These are phyloP conservation scores for Nannochloropsis gaditana DNA, from an alignment of 108 stramenopile genomes.

Conservation along the genomic window DNA sequence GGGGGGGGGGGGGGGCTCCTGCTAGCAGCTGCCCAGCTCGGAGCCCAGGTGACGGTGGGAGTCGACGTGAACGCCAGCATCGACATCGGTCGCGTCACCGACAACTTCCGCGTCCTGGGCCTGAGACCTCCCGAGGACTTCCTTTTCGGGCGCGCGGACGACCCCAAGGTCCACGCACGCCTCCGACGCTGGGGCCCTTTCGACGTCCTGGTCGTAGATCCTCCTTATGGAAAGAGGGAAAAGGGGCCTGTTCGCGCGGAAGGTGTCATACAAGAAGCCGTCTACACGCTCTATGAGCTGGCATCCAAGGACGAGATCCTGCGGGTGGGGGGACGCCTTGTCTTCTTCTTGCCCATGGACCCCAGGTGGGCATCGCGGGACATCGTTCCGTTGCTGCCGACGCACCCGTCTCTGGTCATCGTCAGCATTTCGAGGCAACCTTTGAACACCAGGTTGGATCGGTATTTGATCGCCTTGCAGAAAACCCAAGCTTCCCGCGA, in stretches of 20 bases:
- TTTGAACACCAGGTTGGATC: constrained; percentile 17
- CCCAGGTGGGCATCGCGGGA: constrained; percentile 3
- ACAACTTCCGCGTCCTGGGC: constrained; percentile 12
- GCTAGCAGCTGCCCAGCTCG: constrained; percentile 9
- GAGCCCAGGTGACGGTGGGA: background rate
- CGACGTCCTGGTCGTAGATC: background rate
- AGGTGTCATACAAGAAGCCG: background rate
- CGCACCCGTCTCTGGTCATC: background rate
- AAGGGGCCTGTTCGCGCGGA: background rate
- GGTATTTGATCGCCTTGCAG: constrained; percentile 18
- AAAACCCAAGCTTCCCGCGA: background rate
- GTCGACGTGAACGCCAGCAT: background rate
- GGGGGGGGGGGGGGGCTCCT: background rate
- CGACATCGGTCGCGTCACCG: background rate
- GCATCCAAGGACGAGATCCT: background rate
- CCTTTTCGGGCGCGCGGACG: background rate
- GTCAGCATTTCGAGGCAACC: background rate
- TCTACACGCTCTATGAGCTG: background rate
- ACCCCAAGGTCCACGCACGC: background rate
- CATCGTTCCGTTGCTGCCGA: background rate
- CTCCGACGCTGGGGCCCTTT: background rate
- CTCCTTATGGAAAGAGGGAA: background rate
- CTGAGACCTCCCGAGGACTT: background rate
- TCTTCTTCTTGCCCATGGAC: background rate
- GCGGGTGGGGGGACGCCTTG: background rate